Percentiles rank a stretch among this genome's conserved stretches.
Evolutionary conservation across 176 grass and related monocot genomes (phyloP).

Genomic region (Eleusine indica): DNA sequence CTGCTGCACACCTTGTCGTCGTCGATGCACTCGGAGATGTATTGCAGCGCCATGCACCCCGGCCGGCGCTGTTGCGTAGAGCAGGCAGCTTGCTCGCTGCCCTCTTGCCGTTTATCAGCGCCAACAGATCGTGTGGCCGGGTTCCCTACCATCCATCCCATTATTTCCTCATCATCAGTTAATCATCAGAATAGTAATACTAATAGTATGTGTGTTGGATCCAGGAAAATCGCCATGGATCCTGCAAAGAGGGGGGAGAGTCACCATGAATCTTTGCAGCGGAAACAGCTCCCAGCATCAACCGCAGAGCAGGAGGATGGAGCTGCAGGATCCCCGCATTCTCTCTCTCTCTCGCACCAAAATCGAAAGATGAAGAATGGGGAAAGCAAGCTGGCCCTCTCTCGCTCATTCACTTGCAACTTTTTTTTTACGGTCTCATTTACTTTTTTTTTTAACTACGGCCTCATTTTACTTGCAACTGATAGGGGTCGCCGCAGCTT

Average conservation of each 20-base stretch:
- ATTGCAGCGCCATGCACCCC: slow-evolving; percentile 93
- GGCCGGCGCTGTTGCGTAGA: slow-evolving; percentile 63
- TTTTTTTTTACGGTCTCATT: no score
- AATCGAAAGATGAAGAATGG: not conserved
- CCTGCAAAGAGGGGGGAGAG: not conserved
- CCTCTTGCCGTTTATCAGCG: slow-evolving; percentile 69
- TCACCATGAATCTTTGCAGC: slow-evolving; percentile 43
- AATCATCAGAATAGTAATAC: not conserved
- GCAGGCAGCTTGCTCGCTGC: slow-evolving; percentile 55
- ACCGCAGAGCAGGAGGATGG: not conserved
- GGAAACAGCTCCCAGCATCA: slow-evolving; percentile 10
- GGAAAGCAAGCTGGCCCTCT: not conserved
- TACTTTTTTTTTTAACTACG: no score
- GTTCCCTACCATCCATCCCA: slow-evolving; percentile 45
- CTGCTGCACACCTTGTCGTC: slow-evolving; percentile 37
- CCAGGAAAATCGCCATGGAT: no score
- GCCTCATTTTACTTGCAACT: no score
- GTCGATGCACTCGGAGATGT: slow-evolving; percentile 59
- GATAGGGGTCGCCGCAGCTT: no score
- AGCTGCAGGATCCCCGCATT: slow-evolving; percentile 27
- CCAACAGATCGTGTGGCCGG: slow-evolving; percentile 72
- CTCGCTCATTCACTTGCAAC: not conserved
- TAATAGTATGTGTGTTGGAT: not conserved
- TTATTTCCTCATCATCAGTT: not conserved
- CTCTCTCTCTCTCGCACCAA: not conserved